Base-by-base conservation (phyloP, 495 filamentous ascomycete species). In the Trichoderma gamsii region DNA sequence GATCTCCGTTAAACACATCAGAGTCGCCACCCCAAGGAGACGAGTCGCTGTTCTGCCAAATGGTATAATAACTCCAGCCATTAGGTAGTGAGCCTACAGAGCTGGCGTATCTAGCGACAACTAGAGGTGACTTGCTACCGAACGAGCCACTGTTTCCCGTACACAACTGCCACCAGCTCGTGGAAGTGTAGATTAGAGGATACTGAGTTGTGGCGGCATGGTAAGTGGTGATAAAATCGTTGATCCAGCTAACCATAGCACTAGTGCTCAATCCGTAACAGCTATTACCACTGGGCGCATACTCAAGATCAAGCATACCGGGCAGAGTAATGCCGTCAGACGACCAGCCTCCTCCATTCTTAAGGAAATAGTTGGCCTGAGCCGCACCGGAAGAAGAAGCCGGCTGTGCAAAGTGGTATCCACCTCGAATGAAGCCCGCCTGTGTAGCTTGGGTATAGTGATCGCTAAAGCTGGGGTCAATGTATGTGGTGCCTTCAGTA, bases 231-330 rank as follows among this genome's bases (percentile, higher is more conserved):
- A 83, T 84, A 70, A 90, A 90, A 67, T 83, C 81, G 65, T 76
- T 71, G 76, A 89, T 83, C 87, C 87, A 90, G 25, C 77, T 72
- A 0, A 87, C 83, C 82, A 88, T 89, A n/a, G 72, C 76, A 15
- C 79, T 76, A 0, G 75, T 52, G 21, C 77, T 80, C 64, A 89
- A 76, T 0, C 85, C 85, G 69, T 81, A 86, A 74, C 86, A 88
- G 11, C 75, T 76, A 12, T 75, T 71, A 18, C 81, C 79, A 12
- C 76, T 75, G 27, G 79, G 74, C 59, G 78, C 78, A 70, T 80
- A 82, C 75, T 90, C 87, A 29, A 90, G 79, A 73, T 89, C 87
- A 16, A 90, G 78, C 86, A 89, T 89, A 2, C 88, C 87, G 0
- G 87, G 88, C 0, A 90, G 79, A 7, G 87, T 90, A 66, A 81